Percentiles rank a stretch among this genome's conserved stretches.
Evolutionary conservation across 768 basidiomycete species (phyloP).

Genomic region (Russula brevipes): DNA sequence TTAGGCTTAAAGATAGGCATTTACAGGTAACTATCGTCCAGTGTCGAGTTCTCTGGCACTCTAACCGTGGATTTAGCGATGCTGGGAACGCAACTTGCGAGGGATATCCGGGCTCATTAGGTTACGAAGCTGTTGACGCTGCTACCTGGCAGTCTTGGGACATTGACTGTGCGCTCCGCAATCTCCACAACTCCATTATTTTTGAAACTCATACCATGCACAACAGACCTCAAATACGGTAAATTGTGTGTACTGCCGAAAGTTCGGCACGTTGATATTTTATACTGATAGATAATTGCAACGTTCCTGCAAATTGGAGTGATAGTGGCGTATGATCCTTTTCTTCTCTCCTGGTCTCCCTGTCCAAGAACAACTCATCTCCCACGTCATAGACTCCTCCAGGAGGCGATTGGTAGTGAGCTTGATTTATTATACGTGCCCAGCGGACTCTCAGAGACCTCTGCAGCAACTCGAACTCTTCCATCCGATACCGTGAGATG

Average conservation of each 20-base stretch:
- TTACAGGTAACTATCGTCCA: conserved; percentile 35
- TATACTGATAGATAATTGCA: conserved; percentile 43
- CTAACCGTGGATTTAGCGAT: conserved; percentile 35
- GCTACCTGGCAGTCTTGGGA: conserved; percentile 50
- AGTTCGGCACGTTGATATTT: not conserved
- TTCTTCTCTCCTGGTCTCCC: not conserved
- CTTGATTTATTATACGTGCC: conserved; percentile 13
- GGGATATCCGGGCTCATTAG: conserved; percentile 53
- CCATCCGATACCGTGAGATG: conserved; percentile 53
- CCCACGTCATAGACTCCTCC: conserved; percentile 32
- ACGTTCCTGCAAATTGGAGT: conserved; percentile 48
- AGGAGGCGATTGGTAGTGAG: conserved; percentile 46
- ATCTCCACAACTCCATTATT: not conserved
- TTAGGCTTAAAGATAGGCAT: conserved; percentile 49
- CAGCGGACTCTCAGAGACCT: not conserved
- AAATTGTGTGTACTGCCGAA: conserved; percentile 6
- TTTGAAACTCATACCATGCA: not conserved
- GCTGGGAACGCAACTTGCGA: conserved; percentile 50
- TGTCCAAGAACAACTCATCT: not conserved
- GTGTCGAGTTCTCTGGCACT: conserved; percentile 16
- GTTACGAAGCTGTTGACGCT: conserved; percentile 46
- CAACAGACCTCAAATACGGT: conserved; percentile 45
- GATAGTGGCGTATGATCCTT: conserved; percentile 36
- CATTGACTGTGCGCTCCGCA: conserved; percentile 39
- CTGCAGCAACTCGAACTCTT: conserved; percentile 51